These are phyloP conservation scores for Scedosporium dehoogii DNA, from an alignment of 2,329 filamentous ascomycete species.

Conservation along the genomic window DNA sequence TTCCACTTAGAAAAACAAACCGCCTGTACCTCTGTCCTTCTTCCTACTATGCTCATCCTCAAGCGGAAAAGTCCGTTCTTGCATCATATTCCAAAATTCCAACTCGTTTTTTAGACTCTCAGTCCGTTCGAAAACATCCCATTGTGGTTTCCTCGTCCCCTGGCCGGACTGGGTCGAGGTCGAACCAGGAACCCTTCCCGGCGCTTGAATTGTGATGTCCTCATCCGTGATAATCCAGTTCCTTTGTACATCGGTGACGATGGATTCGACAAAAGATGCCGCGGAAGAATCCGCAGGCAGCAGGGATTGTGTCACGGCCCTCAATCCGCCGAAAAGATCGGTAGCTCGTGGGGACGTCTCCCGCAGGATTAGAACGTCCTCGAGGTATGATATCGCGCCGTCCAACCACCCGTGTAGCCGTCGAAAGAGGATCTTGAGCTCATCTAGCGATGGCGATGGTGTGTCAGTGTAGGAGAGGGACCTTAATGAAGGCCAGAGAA, in stretches of 20 bases:
- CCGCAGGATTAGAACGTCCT: not conserved
- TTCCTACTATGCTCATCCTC: not conserved
- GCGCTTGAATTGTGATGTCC: slow-evolving; percentile 2
- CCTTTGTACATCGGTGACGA: slow-evolving; percentile 32
- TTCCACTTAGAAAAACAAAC: not conserved
- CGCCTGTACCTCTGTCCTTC: not conserved
- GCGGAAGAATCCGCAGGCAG: slow-evolving; percentile 15
- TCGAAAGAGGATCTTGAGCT: slow-evolving; percentile 4
- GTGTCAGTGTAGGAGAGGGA: slow-evolving; percentile 9
- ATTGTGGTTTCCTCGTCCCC: not conserved
- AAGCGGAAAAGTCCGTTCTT: not conserved
- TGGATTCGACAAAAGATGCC: slow-evolving; percentile 29
- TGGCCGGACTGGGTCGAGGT: slow-evolving; percentile 1
- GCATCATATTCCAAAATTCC: slow-evolving; percentile 3
- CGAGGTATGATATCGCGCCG: slow-evolving; percentile 9
- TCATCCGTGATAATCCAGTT: slow-evolving; percentile 28
- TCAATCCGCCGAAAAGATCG: slow-evolving; percentile 15
- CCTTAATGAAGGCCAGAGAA: slow-evolving; percentile 12
- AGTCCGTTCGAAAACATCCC: not conserved
- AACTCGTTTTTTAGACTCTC: not conserved
- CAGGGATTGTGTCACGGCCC: not conserved
- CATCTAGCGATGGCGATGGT: slow-evolving; percentile 1
- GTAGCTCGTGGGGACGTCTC: not conserved
- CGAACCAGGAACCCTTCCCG: not conserved
- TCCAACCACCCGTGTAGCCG: slow-evolving; percentile 6